A percentile compares a stretch with the other conserved stretches of the same genome.
Conservation (phyloP, 257 asterid species). For the Solanum pinnatisectum region DNA sequence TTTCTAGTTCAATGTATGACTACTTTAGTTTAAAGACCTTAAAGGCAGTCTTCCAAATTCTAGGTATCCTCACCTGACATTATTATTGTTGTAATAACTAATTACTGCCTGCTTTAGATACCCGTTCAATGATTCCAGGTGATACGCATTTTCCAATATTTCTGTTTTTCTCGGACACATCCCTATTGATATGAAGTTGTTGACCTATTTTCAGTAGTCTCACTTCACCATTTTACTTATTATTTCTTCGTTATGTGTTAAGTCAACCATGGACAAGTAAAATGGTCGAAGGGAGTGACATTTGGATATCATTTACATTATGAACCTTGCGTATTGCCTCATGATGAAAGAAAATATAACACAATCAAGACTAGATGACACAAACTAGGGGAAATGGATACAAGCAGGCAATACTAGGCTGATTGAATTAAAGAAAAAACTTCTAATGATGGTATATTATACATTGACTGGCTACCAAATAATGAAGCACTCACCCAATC, state of each 20-base stretch:
- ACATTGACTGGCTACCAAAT: not conserved
- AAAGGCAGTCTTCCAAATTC: not conserved
- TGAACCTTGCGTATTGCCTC: not conserved
- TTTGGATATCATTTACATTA: not conserved
- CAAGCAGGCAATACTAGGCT: not conserved
- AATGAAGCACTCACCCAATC: not conserved
- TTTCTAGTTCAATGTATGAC: not conserved
- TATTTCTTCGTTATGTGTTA: not conserved
- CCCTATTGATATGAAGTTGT: not conserved
- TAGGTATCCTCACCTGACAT: constrained; percentile 24
- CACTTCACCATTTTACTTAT: not conserved
- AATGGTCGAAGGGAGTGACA: not conserved
- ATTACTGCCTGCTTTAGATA: not conserved
- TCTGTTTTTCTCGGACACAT: not conserved
- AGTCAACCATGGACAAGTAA: not conserved
- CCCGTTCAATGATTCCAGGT: not conserved
- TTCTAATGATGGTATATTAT: not conserved
- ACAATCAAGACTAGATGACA: not conserved
- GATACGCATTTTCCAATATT: not conserved
- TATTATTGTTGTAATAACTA: constrained; percentile 23
- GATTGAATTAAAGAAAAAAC: not conserved
- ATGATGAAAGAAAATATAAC: not conserved
- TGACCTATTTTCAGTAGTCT: not conserved
- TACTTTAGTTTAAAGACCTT: not conserved
- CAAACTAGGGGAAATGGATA: not conserved